phyloP scores from a whole-genome alignment of 2,329 filamentous ascomycete species.

The Camptophora hylomeconis region DNA sequence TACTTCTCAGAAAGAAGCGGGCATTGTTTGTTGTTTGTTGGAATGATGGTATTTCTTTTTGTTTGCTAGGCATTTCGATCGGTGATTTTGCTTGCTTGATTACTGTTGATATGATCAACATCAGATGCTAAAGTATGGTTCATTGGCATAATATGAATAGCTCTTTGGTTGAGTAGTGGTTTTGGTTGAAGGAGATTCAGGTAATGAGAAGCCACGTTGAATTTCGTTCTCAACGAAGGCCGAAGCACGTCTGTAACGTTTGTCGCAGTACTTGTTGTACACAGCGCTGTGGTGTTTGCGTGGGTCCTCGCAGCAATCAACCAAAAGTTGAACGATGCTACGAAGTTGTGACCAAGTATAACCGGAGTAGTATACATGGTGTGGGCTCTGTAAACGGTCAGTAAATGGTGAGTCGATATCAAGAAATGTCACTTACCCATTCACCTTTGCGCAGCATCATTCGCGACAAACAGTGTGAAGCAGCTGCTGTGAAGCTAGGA shows the following conservation, averaged over 20 bases:
- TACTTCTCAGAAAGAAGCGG: too few species aligned
- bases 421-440: conserved; percentile 55
- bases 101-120: too few species aligned
- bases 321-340: conserved; percentile 61
- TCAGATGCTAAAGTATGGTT: conserved; percentile 12
- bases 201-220: conserved; percentile 43
- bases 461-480: conserved; percentile 81
- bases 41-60: too few species aligned
- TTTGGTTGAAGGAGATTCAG: conserved; percentile 19
- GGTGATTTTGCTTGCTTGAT: too few species aligned
- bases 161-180: conserved; percentile 7
- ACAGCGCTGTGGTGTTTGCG: conserved; percentile 73
- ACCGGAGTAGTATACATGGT: conserved; percentile 83
- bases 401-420: conserved; percentile 1
- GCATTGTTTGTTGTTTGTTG: too few species aligned
- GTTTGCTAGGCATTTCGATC: too few species aligned
- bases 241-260: conserved; percentile 74
- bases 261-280: conserved; percentile 83
- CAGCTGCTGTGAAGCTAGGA: conserved; percentile 81
- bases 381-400: conserved; percentile 46
- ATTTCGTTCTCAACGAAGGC: conserved; percentile 67
- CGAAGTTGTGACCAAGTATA: conserved; percentile 81
- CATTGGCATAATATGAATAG: conserved; percentile 13
- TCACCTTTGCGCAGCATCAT: conserved; percentile 80
- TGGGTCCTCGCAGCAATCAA: conserved; percentile 77